Conservation (phyloP, 306 rosid genomes). For the Sicyos baderoa region DNA sequence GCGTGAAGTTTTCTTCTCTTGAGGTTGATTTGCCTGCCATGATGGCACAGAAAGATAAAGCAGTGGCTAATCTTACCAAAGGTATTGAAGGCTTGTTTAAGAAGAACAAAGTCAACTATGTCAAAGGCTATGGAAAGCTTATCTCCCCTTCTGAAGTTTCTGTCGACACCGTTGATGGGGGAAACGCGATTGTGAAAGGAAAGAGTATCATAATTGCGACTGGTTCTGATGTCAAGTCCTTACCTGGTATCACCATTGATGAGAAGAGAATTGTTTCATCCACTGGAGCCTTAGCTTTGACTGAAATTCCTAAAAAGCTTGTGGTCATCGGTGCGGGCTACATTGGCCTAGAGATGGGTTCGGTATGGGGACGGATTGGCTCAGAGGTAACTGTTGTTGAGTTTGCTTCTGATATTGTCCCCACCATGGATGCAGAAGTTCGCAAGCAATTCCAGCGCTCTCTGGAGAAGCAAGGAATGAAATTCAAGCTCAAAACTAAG, state of each 20-base stretch:
- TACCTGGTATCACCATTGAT: conserved; percentile 81
- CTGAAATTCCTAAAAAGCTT: conserved; percentile 84
- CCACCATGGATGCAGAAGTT: conserved; percentile 80
- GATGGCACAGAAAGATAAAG: conserved; percentile 90
- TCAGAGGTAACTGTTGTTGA: conserved; percentile 89
- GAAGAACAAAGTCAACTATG: conserved; percentile 93
- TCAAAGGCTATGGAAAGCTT: conserved; percentile 86
- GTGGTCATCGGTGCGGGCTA: conserved; percentile 95
- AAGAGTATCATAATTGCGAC: conserved; percentile 87
- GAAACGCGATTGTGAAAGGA: conserved; percentile 64
- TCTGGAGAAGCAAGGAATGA: conserved; percentile 95
- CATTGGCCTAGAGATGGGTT: conserved; percentile 98
- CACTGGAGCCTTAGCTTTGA: conserved; percentile 81
- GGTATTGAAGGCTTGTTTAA: conserved; percentile 96
- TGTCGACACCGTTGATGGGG: conserved; percentile 70
- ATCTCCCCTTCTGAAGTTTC: conserved; percentile 80
- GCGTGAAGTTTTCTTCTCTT: conserved; percentile 70
- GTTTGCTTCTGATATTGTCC: conserved; percentile 87
- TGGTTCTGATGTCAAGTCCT: conserved; percentile 90
- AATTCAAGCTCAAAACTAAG: conserved; percentile 83
- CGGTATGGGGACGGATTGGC: conserved; percentile 94
- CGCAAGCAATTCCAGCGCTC: conserved; percentile 93
- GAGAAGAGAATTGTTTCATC: conserved; percentile 94
- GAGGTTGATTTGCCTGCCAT: conserved; percentile 90
- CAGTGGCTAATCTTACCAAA: conserved; percentile 67